phyloP scores from a whole-genome alignment of 768 basidiomycete species.

The Rhodotorula sphaerocarpa region DNA sequence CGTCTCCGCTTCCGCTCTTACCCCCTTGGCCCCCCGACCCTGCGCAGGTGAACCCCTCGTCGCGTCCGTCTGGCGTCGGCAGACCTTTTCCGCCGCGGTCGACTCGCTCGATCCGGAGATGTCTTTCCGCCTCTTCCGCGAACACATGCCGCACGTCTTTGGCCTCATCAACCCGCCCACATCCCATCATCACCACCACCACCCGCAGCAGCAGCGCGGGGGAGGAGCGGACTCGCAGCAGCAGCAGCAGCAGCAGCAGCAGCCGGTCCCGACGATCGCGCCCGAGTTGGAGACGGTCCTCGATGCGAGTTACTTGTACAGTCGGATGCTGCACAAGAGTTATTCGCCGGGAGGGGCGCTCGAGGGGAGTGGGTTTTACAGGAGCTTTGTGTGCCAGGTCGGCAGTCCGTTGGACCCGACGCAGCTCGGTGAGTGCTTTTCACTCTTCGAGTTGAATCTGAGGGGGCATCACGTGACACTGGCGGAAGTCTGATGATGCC shows the following conservation, averaged over 20 bases:
- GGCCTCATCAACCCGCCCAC: conserved; percentile 47
- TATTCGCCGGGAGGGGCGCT: conserved; percentile 48
- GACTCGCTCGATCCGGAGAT: conserved; percentile 66
- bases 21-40: no score
- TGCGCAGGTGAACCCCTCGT: conserved; percentile 71
- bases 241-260: no score
- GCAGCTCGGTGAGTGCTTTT: conserved; percentile 50
- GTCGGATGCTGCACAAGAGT: conserved; percentile 67
- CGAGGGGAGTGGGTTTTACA: conserved; percentile 63
- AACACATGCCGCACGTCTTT: conserved; percentile 62
- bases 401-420: conserved; percentile 63
- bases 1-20: neutral
- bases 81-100: conserved; percentile 80
- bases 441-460: neutral
- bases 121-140: conserved; percentile 58
- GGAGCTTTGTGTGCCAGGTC: conserved; percentile 76
- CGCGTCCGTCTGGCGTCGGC: conserved; percentile 81
- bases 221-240: no score
- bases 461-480: neutral
- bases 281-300: conserved; percentile 55
- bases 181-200: neutral
- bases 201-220: conserved; percentile 42
- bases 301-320: conserved; percentile 67
- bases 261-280: no score
- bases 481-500: neutral